These are phyloP conservation scores for Paramecium caudatum DNA, from an alignment of 73 alveolate species.

Conservation along the genomic window DNA sequence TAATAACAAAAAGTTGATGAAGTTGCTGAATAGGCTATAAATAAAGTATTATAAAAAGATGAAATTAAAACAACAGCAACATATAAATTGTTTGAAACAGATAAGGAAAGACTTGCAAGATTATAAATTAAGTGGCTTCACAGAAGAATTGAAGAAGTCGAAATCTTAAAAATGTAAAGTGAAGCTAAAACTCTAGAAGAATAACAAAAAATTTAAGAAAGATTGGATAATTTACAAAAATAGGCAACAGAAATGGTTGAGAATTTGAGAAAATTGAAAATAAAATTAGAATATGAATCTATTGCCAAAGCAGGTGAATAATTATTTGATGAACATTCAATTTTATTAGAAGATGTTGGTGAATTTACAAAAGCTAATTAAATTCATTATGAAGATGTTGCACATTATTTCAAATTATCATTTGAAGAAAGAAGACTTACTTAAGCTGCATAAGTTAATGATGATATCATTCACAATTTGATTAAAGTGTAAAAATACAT, in stretches of 20 bases:
- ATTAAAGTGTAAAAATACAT: constrained; percentile 29
- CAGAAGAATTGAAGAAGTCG: constrained; percentile 37
- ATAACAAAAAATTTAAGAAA: neutral
- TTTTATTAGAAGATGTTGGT: neutral
- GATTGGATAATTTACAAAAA: neutral
- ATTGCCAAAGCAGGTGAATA: constrained; percentile 49
- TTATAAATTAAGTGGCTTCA: constrained; percentile 44
- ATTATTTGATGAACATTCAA: constrained; percentile 32
- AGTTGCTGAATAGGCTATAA: neutral
- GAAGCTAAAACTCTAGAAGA: neutral
- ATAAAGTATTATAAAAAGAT: constrained; percentile 40
- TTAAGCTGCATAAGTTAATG: constrained; percentile 46
- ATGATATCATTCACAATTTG: constrained; percentile 50
- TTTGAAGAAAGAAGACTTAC: constrained; percentile 53
- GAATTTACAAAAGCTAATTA: neutral
- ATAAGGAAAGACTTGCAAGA: constrained; percentile 22
- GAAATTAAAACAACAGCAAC: neutral
- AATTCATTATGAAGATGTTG: neutral
- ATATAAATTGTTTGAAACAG: constrained; percentile 43
- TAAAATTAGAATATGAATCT: constrained; percentile 4
- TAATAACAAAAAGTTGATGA: neutral
- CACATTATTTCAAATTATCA: neutral
- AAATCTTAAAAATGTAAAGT: neutral
- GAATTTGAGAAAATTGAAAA: constrained; percentile 2
- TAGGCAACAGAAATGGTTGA: constrained; percentile 4